Conservation (phyloP, 495 filamentous ascomycete species). For the Penicillium turbatum region DNA sequence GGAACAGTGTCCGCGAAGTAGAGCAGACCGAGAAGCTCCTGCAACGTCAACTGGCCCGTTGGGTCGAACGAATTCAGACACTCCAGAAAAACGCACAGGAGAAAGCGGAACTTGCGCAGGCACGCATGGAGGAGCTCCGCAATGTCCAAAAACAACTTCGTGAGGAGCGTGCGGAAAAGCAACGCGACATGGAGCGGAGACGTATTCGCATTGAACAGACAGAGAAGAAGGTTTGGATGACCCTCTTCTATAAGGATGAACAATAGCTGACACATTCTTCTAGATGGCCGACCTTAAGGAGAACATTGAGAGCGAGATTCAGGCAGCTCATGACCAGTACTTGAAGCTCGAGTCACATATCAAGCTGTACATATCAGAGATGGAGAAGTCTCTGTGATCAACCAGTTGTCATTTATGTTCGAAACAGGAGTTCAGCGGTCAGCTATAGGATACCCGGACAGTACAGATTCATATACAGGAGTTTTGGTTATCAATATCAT, state of each 20-base stretch:
- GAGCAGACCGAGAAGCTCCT: slow-evolving; percentile 81
- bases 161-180: slow-evolving; percentile 79
- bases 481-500: slow-evolving; percentile 19
- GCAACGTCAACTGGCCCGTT: slow-evolving; percentile 75
- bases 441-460: slow-evolving; percentile 44
- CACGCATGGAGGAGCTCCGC: slow-evolving; percentile 86
- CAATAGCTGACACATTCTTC: slow-evolving; percentile 9
- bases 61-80: slow-evolving; percentile 78
- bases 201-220: slow-evolving; percentile 93
- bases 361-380: slow-evolving; percentile 94
- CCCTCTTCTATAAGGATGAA: neutral
- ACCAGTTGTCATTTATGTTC: slow-evolving; percentile 21
- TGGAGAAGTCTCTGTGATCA: slow-evolving; percentile 81
- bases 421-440: slow-evolving; percentile 38
- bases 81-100: slow-evolving; percentile 71
- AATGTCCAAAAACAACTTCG: slow-evolving; percentile 73
- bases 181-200: slow-evolving; percentile 83
- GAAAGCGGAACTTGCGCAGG: slow-evolving; percentile 72
- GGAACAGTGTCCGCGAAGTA: slow-evolving; percentile 84
- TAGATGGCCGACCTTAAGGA: slow-evolving; percentile 97
- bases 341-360: slow-evolving; percentile 96
- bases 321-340: slow-evolving; percentile 83
- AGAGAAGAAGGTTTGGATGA: slow-evolving; percentile 82
- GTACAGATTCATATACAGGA: slow-evolving; percentile 26
- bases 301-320: slow-evolving; percentile 91